These are phyloP conservation scores for Goffeauzyma gilvescens DNA, from an alignment of 768 basidiomycete genomes.

Conservation along the genomic window DNA sequence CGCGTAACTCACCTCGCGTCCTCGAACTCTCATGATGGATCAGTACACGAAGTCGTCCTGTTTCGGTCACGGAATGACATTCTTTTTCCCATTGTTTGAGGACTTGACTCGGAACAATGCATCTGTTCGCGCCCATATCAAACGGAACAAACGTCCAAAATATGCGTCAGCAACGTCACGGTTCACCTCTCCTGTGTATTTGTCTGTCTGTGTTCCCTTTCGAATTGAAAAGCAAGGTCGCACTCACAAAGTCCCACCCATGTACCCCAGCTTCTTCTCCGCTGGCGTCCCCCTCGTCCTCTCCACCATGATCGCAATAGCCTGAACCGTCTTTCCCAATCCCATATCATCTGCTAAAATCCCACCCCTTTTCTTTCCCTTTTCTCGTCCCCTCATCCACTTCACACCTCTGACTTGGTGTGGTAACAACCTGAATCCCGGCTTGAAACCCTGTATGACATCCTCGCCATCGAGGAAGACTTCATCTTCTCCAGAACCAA, in stretches of 20 bases:
- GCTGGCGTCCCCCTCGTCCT: slow-evolving; percentile 47
- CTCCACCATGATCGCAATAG: slow-evolving; percentile 67
- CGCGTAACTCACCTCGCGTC: too few species aligned
- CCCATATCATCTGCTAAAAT: slow-evolving; percentile 58
- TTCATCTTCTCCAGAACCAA: slow-evolving; percentile 38
- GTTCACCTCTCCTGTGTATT: too few species aligned
- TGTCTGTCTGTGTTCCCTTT: too few species aligned
- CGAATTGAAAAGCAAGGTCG: too few species aligned
- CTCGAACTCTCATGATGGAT: too few species aligned
- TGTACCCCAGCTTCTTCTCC: slow-evolving; percentile 52
- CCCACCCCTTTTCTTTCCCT: slow-evolving; percentile 59
- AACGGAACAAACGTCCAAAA: too few species aligned
- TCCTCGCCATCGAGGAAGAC: slow-evolving; percentile 47
- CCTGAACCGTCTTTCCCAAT: slow-evolving; percentile 56
- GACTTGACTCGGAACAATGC: too few species aligned
- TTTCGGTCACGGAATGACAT: too few species aligned
- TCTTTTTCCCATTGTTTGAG: too few species aligned
- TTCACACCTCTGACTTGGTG: slow-evolving; percentile 69
- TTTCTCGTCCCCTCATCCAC: slow-evolving; percentile 78
- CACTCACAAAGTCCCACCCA: slow-evolving; percentile 29
- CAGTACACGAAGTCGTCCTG: too few species aligned
- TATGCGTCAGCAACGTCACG: too few species aligned
- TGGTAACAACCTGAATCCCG: slow-evolving; percentile 51
- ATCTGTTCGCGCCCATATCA: too few species aligned
- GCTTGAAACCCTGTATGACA: slow-evolving; percentile 55